These are phyloP conservation scores for Aspergillus sp. DNA, from an alignment of 2,329 filamentous ascomycete genomes.

Conservation along the genomic window DNA sequence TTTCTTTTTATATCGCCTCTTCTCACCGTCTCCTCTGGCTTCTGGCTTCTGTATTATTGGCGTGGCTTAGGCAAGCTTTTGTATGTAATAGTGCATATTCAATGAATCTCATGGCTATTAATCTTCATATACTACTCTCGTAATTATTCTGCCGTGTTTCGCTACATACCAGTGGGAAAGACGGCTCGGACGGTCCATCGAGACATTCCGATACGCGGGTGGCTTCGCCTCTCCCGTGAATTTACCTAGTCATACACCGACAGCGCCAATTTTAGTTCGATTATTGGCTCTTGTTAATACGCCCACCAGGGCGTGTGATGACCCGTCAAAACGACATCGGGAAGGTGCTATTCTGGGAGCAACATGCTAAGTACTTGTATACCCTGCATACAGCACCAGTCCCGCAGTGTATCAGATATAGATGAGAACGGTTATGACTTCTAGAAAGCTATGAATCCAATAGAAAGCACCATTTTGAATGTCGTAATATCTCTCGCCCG, in stretches of 20 bases:
- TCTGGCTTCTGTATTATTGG: constrained; percentile 11
- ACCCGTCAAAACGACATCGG: no score
- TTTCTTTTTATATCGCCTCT: constrained; percentile 18
- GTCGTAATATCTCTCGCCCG: constrained; percentile 28
- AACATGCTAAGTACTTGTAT: no score
- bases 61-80: constrained; percentile 19
- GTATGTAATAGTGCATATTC: constrained; percentile 28
- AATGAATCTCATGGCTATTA: constrained; percentile 29
- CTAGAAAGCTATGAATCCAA: background rate
- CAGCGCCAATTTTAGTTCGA: no score
- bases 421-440: background rate
- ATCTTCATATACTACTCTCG: background rate
- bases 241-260: no score
- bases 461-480: constrained; percentile 10
- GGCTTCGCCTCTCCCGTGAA: no score
- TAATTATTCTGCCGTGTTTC: background rate
- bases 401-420: background rate
- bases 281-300: no score
- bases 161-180: background rate
- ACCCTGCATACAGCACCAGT: background rate
- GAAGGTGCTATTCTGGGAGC: no score
- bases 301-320: no score
- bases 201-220: no score
- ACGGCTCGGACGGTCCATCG: background rate
- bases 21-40: constrained; percentile 5